Base-by-base conservation (phyloP, 768 basidiomycete species). In the Zangia roseola region DNA sequence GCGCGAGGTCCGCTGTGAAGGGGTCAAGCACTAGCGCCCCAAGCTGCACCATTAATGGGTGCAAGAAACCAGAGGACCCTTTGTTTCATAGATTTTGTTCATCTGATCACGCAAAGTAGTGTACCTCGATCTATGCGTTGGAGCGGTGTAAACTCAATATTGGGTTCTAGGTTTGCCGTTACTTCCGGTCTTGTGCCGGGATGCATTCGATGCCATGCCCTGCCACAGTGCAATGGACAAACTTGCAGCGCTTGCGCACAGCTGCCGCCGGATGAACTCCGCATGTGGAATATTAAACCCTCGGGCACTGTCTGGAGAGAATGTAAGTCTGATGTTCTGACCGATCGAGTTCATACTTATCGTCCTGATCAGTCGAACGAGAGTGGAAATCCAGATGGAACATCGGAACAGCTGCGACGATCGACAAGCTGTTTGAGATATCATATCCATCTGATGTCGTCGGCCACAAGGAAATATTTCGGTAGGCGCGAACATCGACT, bases 371-470 rank as follows among this genome's bases (percentile, higher is more conserved):
- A 63, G 82, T 85, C 51, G 58, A 76, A 17, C 76, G 76, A 46
- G 77, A 81, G 65, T 83, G 82, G 83, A 58, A 52, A 26, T 43
- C 33, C 37, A 76, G 74, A 41, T 68, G 72, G 45, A 55, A 65
- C 20, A 63, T 60, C 10, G 61, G 59, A 33, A 39, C 45, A 20
- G 47, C 62, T 17, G 76, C 80, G 4, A 66, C 61, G 26, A 69
- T 84, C 50, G 78, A 79, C 47, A 83, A 77, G 57, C 69, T 79
- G n/a, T 82, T 80, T 59, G 79, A 82, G 58, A 68, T 83, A 43
- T 68, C 58, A 24, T 63, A 67, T 52, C 56, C 71, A 31, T 49
- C 59, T 28, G 55, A 58, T 50, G 48, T 61, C 44, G 36, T 48
- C 38, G 65, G 62, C 36, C 72, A 71, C 39, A 75, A 82, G 52